phyloP scores from a whole-genome alignment of 192 early-diverging fungal genomes.

The Linnemannia elongata region DNA sequence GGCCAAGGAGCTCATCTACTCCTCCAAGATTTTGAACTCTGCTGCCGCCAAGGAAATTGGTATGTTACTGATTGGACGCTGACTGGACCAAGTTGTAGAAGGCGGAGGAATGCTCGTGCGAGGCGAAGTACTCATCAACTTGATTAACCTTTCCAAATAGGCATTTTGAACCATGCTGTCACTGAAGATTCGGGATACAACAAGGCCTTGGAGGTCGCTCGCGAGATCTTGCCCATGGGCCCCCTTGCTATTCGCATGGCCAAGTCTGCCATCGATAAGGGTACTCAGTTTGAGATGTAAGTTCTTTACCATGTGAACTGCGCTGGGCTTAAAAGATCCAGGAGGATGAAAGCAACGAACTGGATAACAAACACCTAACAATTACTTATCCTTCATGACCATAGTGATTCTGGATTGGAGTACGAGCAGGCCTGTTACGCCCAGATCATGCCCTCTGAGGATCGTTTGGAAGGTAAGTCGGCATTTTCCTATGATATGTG shows the following conservation, averaged over 20 bases:
- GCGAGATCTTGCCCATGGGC: slow-evolving; percentile 82
- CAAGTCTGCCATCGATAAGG: slow-evolving; percentile 90
- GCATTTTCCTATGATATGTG: background rate
- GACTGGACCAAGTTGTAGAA: background rate
- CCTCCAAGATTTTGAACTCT: slow-evolving; percentile 77
- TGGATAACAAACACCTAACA: background rate
- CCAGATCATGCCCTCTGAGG: slow-evolving; percentile 93
- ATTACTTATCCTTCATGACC: background rate
- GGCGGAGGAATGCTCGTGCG: too few species aligned
- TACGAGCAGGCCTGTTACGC: slow-evolving; percentile 96
- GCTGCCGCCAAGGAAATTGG: slow-evolving; percentile 74
- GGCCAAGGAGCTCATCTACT: slow-evolving; percentile 96
- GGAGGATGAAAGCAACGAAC: too few species aligned
- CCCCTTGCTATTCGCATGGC: slow-evolving; percentile 93
- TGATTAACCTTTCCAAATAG: slow-evolving; percentile 34
- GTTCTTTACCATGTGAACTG: background rate
- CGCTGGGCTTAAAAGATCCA: background rate
- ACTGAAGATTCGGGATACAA: slow-evolving; percentile 72
- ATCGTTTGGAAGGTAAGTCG: slow-evolving; percentile 85
- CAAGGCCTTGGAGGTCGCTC: slow-evolving; percentile 85
- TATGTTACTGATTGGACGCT: slow-evolving; percentile 19
- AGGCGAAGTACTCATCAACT: background rate
- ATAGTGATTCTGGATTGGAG: slow-evolving; percentile 84
- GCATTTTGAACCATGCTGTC: slow-evolving; percentile 85
- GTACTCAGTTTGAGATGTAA: slow-evolving; percentile 83